phyloP scores from a whole-genome alignment of 2,329 filamentous ascomycete genomes.

The Fusarium armeniacum region DNA sequence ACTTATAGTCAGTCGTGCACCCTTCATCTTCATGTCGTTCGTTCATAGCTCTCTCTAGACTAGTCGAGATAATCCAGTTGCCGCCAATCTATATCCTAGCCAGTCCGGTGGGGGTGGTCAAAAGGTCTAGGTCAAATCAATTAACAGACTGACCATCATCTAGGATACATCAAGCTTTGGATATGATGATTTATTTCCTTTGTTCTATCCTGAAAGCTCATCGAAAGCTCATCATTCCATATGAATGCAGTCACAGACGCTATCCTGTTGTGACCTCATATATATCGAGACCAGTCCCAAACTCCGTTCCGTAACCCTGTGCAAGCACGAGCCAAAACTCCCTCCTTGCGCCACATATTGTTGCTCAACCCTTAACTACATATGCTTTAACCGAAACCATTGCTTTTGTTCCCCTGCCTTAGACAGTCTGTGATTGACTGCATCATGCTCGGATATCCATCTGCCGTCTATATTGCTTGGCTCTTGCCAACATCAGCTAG shows the following conservation, averaged over 20 bases:
- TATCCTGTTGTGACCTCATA: conserved; percentile 18
- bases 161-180: background rate
- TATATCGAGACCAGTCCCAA: conserved; percentile 10
- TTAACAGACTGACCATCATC: background rate
- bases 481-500: background rate
- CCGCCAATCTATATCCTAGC: background rate
- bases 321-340: conserved; percentile 33
- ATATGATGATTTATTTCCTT: background rate
- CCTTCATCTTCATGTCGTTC: background rate
- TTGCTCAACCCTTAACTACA: background rate
- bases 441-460: conserved; percentile 4
- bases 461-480: background rate
- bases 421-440: conserved; percentile 2
- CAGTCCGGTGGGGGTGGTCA: background rate
- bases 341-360: conserved; percentile 27
- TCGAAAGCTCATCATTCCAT: conserved; percentile 3
- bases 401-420: background rate
- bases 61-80: background rate
- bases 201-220: background rate
- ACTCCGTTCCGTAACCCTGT: conserved; percentile 16
- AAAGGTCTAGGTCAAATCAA: background rate
- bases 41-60: background rate
- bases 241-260: conserved; percentile 7
- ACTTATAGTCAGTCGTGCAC: no score
- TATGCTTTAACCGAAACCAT: background rate